These are phyloP conservation scores for Saccharomyces paradoxus DNA, from an alignment of 805 yeast genomes.

Conservation along the genomic window DNA sequence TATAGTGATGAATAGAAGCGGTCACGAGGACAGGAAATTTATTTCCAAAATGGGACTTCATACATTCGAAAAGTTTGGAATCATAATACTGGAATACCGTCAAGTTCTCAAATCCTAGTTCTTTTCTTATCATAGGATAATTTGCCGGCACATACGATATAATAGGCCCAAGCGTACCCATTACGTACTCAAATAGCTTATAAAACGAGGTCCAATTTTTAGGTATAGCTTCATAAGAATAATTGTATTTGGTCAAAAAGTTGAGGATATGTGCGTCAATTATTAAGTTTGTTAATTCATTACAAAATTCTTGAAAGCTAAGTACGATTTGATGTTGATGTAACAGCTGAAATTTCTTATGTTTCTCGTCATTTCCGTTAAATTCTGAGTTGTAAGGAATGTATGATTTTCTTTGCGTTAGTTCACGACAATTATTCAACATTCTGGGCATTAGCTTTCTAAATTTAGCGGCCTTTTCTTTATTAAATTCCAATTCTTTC, in stretches of 20 bases:
- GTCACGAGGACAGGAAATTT: slow-evolving; percentile 4
- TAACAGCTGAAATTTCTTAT: slow-evolving; percentile 1
- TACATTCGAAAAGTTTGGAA: slow-evolving; percentile 2
- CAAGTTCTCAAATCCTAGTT: slow-evolving; percentile 1
- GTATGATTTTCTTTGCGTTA: slow-evolving; percentile 6
- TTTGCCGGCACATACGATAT: slow-evolving; percentile 6
- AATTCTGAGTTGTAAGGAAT: neutral
- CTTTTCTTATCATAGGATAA: slow-evolving; percentile 6
- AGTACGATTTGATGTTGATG: slow-evolving; percentile 4
- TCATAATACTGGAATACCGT: slow-evolving; percentile 2
- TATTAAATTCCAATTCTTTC: neutral
- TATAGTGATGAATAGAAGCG: slow-evolving; percentile 2
- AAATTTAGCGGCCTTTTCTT: neutral
- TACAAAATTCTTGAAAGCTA: slow-evolving; percentile 5
- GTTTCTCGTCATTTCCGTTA: neutral
- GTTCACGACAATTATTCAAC: slow-evolving; percentile 1
- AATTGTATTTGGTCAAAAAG: neutral
- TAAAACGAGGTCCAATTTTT: neutral
- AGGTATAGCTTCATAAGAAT: neutral
- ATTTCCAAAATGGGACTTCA: neutral
- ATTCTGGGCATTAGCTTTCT: neutral
- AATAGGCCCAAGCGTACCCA: neutral
- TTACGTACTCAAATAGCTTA: neutral
- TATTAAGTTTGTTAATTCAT: neutral
- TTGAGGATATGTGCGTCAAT: neutral